phyloP scores from a whole-genome alignment of 2,329 filamentous ascomycete species.

The Ramularia endophylla region DNA sequence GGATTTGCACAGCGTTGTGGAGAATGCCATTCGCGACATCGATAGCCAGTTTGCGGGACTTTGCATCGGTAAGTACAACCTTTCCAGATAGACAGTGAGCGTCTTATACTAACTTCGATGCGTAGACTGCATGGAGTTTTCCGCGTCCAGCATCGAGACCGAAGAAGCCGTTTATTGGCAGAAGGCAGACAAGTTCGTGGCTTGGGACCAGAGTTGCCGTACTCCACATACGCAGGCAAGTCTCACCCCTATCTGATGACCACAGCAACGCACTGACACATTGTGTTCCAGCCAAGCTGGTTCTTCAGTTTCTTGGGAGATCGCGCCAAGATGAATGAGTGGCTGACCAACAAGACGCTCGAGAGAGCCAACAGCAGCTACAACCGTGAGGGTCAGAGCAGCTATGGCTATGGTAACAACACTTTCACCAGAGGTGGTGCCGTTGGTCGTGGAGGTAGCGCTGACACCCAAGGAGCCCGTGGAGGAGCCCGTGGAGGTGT shows the following conservation, averaged over 20 bases:
- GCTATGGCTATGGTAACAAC: not conserved
- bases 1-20: slow-evolving; percentile 8
- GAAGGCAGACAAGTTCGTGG: slow-evolving; percentile 11
- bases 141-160: slow-evolving; percentile 12
- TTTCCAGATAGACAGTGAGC: too few relatives aligned
- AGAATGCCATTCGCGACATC: slow-evolving; percentile 2
- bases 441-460: not conserved
- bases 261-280: slow-evolving; percentile 21
- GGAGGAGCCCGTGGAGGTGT: too few relatives aligned
- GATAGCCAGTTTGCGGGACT: slow-evolving; percentile 26
- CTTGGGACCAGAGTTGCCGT: slow-evolving; percentile 26
- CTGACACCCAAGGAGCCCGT: too few relatives aligned
- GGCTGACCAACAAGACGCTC: slow-evolving; percentile 2
- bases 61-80: slow-evolving; percentile 24
- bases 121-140: slow-evolving; percentile 26
- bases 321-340: slow-evolving; percentile 13
- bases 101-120: too few relatives aligned
- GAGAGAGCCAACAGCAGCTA: not conserved
- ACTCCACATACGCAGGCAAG: not conserved
- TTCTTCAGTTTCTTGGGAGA: slow-evolving; percentile 25
- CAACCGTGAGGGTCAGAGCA: slow-evolving; percentile 1
- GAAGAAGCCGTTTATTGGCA: slow-evolving; percentile 23
- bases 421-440: not conserved
- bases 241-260: too few relatives aligned
- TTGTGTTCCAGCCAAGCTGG: slow-evolving; percentile 23